Conservation (phyloP, 352 stramenopile species). For the Pythium phragmiticola region DNA sequence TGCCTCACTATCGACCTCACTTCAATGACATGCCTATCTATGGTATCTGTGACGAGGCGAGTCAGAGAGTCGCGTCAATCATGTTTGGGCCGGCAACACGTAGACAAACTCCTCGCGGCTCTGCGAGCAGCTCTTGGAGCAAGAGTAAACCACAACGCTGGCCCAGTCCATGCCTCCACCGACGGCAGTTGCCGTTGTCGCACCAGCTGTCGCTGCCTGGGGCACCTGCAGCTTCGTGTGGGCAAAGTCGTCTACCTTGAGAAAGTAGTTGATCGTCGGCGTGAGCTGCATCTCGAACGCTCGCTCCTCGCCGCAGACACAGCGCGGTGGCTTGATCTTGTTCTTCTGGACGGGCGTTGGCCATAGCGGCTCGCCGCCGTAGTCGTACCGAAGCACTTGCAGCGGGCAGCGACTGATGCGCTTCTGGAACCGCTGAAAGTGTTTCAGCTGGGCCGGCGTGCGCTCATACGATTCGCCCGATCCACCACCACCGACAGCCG, state of each 20-base stretch:
- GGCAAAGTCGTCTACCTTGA: constrained; percentile 76
- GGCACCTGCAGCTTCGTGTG: constrained; percentile 16
- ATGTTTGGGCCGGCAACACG: constrained; percentile 41
- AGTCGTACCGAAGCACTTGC: constrained; percentile 85
- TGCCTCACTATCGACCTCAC: too few species aligned
- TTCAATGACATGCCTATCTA: constrained; percentile 14
- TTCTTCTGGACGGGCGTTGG: constrained; percentile 40
- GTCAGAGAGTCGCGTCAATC: background rate
- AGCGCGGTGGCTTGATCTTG: constrained; percentile 50
- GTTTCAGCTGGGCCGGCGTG: constrained; percentile 63
- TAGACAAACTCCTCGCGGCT: constrained; percentile 72
- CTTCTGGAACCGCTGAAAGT: constrained; percentile 88
- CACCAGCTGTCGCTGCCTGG: background rate
- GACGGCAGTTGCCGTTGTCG: background rate
- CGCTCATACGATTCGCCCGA: constrained; percentile 78
- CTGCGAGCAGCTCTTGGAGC: constrained; percentile 55
- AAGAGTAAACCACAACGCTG: constrained; percentile 77
- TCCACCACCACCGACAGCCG: constrained; percentile 19
- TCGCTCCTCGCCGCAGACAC: constrained; percentile 59
- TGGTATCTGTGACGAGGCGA: background rate
- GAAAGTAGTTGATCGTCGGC: constrained; percentile 85
- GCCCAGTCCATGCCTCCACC: constrained; percentile 77
- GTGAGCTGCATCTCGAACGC: constrained; percentile 81
- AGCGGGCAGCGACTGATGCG: constrained; percentile 73
- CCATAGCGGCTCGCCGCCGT: constrained; percentile 82